Evolutionary conservation across 495 filamentous ascomycete species (phyloP).

Genomic region (Penicillium arizonense): DNA sequence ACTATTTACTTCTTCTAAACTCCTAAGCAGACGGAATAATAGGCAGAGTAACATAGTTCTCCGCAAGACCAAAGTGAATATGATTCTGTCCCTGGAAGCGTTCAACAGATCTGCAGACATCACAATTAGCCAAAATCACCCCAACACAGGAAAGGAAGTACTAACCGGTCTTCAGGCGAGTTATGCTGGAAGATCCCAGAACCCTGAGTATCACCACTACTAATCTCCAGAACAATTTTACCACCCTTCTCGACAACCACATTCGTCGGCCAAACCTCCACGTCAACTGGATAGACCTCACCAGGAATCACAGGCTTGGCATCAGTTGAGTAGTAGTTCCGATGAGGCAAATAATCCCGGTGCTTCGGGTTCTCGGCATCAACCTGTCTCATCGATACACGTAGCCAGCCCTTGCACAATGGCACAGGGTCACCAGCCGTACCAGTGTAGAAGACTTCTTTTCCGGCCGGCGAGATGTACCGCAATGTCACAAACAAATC

Average conservation of each 20-base stretch:
- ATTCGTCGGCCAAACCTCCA: constrained; percentile 71
- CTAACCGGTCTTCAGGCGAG: constrained; percentile 42
- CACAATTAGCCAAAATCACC: not conserved
- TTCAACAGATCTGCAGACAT: constrained; percentile 30
- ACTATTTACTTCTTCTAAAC: not conserved
- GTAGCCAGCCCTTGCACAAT: constrained; percentile 42
- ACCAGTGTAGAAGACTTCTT: constrained; percentile 62
- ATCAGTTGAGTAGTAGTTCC: constrained; percentile 60
- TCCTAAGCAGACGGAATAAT: constrained; percentile 43
- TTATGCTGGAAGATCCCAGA: constrained; percentile 57
- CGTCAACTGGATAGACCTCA: constrained; percentile 60
- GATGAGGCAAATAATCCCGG: constrained; percentile 52
- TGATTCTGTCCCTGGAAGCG: constrained; percentile 52
- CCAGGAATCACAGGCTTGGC: constrained; percentile 51
- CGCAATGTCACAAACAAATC: constrained; percentile 66
- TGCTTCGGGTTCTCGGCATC: constrained; percentile 48
- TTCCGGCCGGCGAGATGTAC: constrained; percentile 51
- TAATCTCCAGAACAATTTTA: constrained; percentile 56
- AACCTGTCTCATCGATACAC: constrained; percentile 53
- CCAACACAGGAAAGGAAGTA: not conserved
- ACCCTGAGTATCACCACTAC: constrained; percentile 60
- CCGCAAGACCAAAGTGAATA: constrained; percentile 53
- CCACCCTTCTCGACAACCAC: constrained; percentile 55
- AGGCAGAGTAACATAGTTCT: constrained; percentile 57
- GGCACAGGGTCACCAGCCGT: constrained; percentile 48